These are phyloP conservation scores for Cladosporium sp. DNA, from an alignment of 2,329 filamentous ascomycete genomes.

Conservation along the genomic window DNA sequence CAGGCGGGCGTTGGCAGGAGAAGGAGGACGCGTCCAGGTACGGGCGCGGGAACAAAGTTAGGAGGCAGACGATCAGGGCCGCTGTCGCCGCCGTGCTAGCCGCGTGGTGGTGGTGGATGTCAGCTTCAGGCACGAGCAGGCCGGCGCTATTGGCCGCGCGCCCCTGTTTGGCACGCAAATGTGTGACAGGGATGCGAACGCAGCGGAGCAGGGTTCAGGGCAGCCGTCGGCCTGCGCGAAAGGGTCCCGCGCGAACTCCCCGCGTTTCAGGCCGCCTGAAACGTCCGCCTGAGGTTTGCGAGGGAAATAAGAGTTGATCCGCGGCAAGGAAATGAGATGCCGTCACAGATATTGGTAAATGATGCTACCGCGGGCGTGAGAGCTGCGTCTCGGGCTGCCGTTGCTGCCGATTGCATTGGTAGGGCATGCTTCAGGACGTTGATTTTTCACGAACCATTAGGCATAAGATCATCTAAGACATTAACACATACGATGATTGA, in stretches of 20 bases:
- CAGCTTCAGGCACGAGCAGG: slow-evolving; percentile 9
- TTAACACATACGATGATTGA: too few species aligned
- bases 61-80: too few species aligned
- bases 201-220: too few species aligned
- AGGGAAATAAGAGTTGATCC: slow-evolving; percentile 7
- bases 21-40: too few species aligned
- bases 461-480: too few species aligned
- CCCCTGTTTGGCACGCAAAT: slow-evolving; percentile 11
- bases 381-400: too few species aligned
- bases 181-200: slow-evolving; percentile 2
- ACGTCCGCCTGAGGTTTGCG: neutral
- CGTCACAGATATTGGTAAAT: neutral
- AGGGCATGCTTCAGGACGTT: neutral
- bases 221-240: too few species aligned
- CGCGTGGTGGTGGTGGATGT: neutral
- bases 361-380: neutral
- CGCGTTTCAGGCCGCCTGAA: slow-evolving; percentile 9
- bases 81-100: slow-evolving; percentile 3
- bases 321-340: slow-evolving; percentile 5
- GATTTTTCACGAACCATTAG: too few species aligned
- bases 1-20: neutral
- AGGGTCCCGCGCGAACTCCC: neutral
- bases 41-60: too few species aligned
- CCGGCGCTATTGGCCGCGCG: slow-evolving; percentile 1
- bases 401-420: too few species aligned